phyloP scores from a whole-genome alignment of 2,329 filamentous ascomycete species.

The Chaetomiaceae sp. region DNA sequence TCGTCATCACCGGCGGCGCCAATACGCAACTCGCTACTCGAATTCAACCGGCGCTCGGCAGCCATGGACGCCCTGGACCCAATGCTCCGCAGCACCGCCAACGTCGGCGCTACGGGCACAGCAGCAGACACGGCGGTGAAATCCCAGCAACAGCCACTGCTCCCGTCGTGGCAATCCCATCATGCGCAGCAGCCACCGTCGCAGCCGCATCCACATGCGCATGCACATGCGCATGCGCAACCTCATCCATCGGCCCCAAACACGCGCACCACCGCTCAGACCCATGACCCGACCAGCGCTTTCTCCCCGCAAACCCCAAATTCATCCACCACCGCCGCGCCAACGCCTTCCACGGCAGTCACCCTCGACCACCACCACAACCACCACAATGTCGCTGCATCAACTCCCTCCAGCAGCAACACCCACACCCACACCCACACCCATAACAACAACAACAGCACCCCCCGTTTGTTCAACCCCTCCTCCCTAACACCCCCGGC shows the following conservation, averaged over 20 bases:
- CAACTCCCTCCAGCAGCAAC: not conserved
- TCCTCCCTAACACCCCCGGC: no score
- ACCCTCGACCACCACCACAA: not conserved
- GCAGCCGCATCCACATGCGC: no score
- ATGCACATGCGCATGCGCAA: no score
- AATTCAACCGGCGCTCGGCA: not conserved
- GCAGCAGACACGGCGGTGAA: not conserved
- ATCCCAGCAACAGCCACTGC: not conserved
- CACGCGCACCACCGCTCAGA: not conserved
- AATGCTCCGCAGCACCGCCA: constrained; percentile 16
- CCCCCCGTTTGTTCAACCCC: no score
- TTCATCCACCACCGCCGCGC: constrained; percentile 2
- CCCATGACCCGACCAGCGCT: not conserved
- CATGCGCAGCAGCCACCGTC: no score
- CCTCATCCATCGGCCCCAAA: no score
- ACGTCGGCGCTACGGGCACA: not conserved
- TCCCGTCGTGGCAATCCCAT: not conserved
- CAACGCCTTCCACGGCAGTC: not conserved
- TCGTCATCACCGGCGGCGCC: constrained; percentile 11
- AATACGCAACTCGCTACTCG: not conserved
- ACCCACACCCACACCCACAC: not conserved
- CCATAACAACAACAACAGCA: not conserved
- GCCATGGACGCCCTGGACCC: constrained; percentile 22
- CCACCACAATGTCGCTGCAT: not conserved
- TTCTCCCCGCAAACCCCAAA: constrained; percentile 13